A percentile compares a stretch with the other conserved stretches of the same genome.
Conservation (phyloP, 2,329 filamentous ascomycete genomes). For the Colletotrichum lupini region DNA sequence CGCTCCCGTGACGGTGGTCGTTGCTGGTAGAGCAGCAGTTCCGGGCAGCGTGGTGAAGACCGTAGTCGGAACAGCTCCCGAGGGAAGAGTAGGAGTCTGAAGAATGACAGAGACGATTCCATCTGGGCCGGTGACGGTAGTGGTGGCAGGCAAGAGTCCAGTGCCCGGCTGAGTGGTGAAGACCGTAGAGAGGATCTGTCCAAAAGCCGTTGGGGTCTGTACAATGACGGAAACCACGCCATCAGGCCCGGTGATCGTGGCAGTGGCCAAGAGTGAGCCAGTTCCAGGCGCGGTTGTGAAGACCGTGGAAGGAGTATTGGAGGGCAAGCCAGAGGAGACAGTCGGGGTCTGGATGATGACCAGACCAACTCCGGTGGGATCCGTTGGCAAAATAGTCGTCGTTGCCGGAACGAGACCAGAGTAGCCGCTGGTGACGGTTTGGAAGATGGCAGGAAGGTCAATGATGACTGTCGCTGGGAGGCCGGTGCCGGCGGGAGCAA, state of each 20-base stretch:
- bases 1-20: background rate
- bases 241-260: slow-evolving; percentile 3
- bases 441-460: slow-evolving; percentile 11
- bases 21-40: background rate
- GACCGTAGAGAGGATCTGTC: background rate
- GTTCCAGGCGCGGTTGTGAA: slow-evolving; percentile 8
- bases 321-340: background rate
- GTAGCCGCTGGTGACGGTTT: slow-evolving; percentile 21
- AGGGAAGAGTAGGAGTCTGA: background rate
- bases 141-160: background rate
- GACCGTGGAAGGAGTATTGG: background rate
- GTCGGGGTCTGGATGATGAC: slow-evolving; percentile 20
- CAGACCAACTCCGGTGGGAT: slow-evolving; percentile 3
- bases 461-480: slow-evolving; percentile 16
- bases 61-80: background rate
- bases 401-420: slow-evolving; percentile 17
- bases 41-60: background rate
- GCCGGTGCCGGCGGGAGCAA: background rate
- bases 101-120: slow-evolving; percentile 5
- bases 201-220: background rate
- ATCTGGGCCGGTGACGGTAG: background rate
- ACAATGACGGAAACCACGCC: slow-evolving; percentile 16
- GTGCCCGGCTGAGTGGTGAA: slow-evolving; percentile 5
- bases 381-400: slow-evolving; percentile 8
- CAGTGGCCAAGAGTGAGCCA: background rate